Percentiles rank a stretch among this genome's conserved stretches.
These are phyloP conservation scores for Candida nonsorbophila DNA, from an alignment of 805 yeast genomes.

Conservation along the genomic window DNA sequence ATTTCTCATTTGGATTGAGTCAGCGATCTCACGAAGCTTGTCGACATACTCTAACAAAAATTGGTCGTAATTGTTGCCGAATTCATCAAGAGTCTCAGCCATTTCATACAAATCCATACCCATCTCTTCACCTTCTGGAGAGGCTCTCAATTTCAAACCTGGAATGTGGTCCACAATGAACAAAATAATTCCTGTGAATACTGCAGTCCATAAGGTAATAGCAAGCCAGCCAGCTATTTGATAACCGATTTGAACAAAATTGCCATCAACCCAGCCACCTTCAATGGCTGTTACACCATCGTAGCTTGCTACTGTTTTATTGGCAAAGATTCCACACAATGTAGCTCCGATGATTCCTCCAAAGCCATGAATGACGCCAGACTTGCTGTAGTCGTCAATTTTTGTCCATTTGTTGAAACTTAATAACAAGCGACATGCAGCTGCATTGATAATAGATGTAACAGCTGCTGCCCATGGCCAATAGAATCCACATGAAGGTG, in stretches of 20 bases:
- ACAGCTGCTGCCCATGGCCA: constrained; percentile 44
- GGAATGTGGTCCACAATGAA: constrained; percentile 47
- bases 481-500: constrained; percentile 43
- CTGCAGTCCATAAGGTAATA: constrained; percentile 40
- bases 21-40: constrained; percentile 13
- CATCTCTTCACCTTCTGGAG: constrained; percentile 42
- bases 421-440: constrained; percentile 29
- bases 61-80: constrained; percentile 26
- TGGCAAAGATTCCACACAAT: constrained; percentile 41
- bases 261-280: constrained; percentile 45
- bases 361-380: constrained; percentile 42
- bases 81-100: constrained; percentile 43
- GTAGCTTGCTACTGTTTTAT: constrained; percentile 36
- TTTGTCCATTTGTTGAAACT: constrained; percentile 35
- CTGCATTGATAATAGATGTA: constrained; percentile 35
- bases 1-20: constrained; percentile 9
- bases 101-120: constrained; percentile 49
- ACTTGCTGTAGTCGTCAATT: constrained; percentile 42
- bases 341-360: constrained; percentile 44
- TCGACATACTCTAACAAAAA: constrained; percentile 17
- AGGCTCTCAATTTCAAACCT: constrained; percentile 41
- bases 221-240: constrained; percentile 42
- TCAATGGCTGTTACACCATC: constrained; percentile 39
- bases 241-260: constrained; percentile 41
- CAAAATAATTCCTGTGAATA: constrained; percentile 38